Evolutionary conservation across 257 asterid species (phyloP).

Genomic region (Knoxia roxburghii): DNA sequence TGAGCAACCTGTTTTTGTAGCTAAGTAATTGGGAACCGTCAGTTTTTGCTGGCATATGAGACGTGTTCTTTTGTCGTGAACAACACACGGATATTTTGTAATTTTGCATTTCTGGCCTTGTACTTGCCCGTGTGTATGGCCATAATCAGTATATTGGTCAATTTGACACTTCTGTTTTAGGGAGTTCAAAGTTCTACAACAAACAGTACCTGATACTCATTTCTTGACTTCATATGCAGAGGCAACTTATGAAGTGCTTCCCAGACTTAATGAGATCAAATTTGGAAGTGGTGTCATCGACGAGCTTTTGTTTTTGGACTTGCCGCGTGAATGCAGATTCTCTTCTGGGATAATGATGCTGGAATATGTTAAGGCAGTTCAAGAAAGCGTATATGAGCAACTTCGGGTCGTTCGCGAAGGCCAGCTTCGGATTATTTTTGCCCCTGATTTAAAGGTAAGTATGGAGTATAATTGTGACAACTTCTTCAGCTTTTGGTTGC

Average conservation of each 20-base stretch:
- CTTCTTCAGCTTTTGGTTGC: not conserved
- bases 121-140: not conserved
- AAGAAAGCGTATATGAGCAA: conserved; percentile 91
- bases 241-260: conserved; percentile 97
- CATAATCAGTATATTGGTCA: not conserved
- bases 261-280: conserved; percentile 93
- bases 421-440: conserved; percentile 82
- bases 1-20: not conserved
- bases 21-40: not conserved
- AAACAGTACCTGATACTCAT: not conserved
- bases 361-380: conserved; percentile 91
- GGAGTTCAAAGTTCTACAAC: not conserved
- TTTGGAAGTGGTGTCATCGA: conserved; percentile 86
- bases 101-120: not conserved
- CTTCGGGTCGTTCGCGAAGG: conserved; percentile 98
- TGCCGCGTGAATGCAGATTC: conserved; percentile 86
- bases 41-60: not conserved
- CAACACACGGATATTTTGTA: not conserved
- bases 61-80: not conserved
- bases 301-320: conserved; percentile 90
- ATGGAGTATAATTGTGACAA: conserved; percentile 2
- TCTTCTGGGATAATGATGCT: conserved; percentile 94
- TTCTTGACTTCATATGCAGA: conserved; percentile 35
- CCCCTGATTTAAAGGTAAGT: conserved; percentile 86
- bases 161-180: not conserved